Percentiles rank a stretch among this genome's conserved stretches.
Conservation (phyloP, 768 basidiomycete species). For the Omphalotus guepiniiformis region DNA sequence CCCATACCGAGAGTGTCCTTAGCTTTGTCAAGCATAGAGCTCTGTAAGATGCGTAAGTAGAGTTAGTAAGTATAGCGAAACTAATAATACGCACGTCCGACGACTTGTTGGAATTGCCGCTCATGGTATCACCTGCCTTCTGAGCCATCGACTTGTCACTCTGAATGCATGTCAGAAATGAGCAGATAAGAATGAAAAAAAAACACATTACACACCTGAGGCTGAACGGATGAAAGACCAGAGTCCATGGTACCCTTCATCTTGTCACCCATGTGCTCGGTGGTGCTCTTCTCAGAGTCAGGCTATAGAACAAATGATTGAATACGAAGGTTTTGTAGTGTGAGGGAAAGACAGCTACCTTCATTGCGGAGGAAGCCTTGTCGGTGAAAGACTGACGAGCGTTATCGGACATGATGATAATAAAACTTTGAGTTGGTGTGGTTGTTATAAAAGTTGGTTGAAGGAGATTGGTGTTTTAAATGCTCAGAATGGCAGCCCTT, state of each 20-base stretch:
- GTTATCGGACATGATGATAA: conserved; percentile 45
- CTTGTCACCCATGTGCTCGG: conserved; percentile 47
- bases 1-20: conserved; percentile 48
- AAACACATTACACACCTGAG: conserved; percentile 35
- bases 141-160: conserved; percentile 51
- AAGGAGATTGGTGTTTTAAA: conserved; percentile 84
- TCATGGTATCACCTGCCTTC: conserved; percentile 42
- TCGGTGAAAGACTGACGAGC: conserved; percentile 56
- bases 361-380: conserved; percentile 46
- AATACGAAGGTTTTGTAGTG: not conserved
- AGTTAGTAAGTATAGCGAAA: not conserved
- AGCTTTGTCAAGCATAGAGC: conserved; percentile 44
- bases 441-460: conserved; percentile 77
- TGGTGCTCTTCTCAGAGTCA: conserved; percentile 53
- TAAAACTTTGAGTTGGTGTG: not conserved
- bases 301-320: conserved; percentile 31
- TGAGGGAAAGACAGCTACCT: conserved; percentile 30
- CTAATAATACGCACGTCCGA: conserved; percentile 31
- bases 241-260: conserved; percentile 47
- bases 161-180: conserved; percentile 18
- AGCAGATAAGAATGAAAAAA: conserved; percentile 3
- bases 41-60: conserved; percentile 15
- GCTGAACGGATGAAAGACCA: conserved; percentile 43
- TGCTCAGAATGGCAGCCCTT: too few species aligned
- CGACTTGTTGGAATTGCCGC: conserved; percentile 45